Evolutionary conservation across 176 grass and related monocot genomes (phyloP).

Genomic region (Zizania latifolia): DNA sequence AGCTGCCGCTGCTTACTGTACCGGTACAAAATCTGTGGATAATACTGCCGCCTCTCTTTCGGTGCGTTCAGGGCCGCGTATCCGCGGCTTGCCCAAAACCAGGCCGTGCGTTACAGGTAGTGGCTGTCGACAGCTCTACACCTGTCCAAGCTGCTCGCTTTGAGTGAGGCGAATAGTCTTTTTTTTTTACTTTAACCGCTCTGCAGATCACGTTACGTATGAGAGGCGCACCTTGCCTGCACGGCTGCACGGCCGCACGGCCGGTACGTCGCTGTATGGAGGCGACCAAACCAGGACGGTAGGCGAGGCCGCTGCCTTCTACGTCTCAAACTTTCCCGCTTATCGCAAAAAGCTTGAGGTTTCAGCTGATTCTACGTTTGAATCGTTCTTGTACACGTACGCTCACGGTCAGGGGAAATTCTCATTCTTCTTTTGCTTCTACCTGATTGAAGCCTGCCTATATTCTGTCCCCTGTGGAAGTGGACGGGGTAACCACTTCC

Average conservation of each 20-base stretch:
- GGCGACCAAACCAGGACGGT: not conserved
- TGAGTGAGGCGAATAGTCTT: too few species aligned
- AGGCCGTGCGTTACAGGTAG: too few species aligned
- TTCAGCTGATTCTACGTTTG: not conserved
- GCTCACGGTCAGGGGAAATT: too few species aligned
- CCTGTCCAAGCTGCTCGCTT: too few species aligned
- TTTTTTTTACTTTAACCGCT: too few species aligned
- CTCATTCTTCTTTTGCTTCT: too few species aligned
- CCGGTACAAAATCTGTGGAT: not conserved
- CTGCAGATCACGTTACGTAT: not conserved
- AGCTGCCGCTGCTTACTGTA: not conserved
- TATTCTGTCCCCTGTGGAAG: not conserved
- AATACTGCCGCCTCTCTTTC: not conserved
- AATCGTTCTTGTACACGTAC: not conserved
- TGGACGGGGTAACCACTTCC: too few species aligned
- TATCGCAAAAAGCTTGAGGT: not conserved
- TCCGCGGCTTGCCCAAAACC: not conserved
- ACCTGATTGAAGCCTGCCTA: not conserved
- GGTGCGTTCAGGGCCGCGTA: not conserved
- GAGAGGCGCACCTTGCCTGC: not conserved
- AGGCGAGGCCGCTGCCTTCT: slow-evolving; percentile 2
- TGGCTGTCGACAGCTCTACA: too few species aligned
- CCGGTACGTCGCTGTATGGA: not conserved
- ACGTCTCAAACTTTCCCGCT: slow-evolving; percentile 11
- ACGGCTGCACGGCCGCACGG: too few species aligned